These are phyloP conservation scores for Ogataea siamensis DNA, from an alignment of 805 yeast genomes.

Conservation along the genomic window DNA sequence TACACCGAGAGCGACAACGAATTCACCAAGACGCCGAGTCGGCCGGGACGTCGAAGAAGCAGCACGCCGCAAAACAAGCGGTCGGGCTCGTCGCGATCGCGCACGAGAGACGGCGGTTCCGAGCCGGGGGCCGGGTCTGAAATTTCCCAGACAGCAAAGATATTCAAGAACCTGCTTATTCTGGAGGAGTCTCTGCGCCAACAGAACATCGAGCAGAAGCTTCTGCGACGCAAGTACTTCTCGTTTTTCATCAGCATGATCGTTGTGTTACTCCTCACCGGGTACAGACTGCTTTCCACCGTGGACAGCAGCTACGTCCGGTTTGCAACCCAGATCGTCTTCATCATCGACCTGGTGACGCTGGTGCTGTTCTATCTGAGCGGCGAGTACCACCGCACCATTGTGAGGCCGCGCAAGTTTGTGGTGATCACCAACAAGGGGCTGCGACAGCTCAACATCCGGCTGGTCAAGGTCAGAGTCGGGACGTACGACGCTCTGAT, in stretches of 20 bases:
- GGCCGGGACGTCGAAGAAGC: slow-evolving; percentile 16
- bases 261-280: slow-evolving; percentile 36
- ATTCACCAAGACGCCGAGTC: slow-evolving; percentile 21
- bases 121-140: slow-evolving; percentile 17
- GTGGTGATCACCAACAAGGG: slow-evolving; percentile 86
- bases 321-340: slow-evolving; percentile 49
- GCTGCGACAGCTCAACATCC: slow-evolving; percentile 73
- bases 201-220: slow-evolving; percentile 72
- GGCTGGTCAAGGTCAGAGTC: slow-evolving; percentile 61
- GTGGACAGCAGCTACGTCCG: slow-evolving; percentile 33
- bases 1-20: slow-evolving; percentile 25
- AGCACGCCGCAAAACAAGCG: slow-evolving; percentile 19
- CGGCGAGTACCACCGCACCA: slow-evolving; percentile 86
- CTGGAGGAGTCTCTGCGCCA: slow-evolving; percentile 82
- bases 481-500: slow-evolving; percentile 36
- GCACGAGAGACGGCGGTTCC: slow-evolving; percentile 16
- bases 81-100: slow-evolving; percentile 18
- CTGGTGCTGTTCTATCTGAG: slow-evolving; percentile 75
- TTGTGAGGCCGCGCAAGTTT: slow-evolving; percentile 77
- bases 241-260: slow-evolving; percentile 48
- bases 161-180: slow-evolving; percentile 77
- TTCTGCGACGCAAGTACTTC: slow-evolving; percentile 60
- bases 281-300: slow-evolving; percentile 34
- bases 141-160: slow-evolving; percentile 51
- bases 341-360: slow-evolving; percentile 64